A percentile compares a stretch with the other conserved stretches of the same genome.
Evolutionary conservation across 2,329 filamentous ascomycete genomes (phyloP).

Genomic region (Tolypocladium album): DNA sequence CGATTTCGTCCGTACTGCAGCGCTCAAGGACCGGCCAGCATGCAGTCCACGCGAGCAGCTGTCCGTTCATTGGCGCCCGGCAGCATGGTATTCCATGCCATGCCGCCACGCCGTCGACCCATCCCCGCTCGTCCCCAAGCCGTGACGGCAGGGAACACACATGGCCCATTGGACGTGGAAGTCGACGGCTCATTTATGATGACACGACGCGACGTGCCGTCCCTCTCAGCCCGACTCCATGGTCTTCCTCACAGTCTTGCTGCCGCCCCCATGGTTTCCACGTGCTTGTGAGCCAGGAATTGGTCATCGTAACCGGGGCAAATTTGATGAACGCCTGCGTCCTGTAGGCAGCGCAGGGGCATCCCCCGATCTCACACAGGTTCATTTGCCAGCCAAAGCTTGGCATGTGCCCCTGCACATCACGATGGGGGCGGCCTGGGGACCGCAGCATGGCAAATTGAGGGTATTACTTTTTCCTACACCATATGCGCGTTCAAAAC

Average conservation of each 20-base stretch:
- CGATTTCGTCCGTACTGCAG: no score
- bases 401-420: not conserved
- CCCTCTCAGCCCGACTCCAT: not conserved
- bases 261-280: not conserved
- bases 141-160: conserved; percentile 1
- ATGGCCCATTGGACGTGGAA: conserved; percentile 1
- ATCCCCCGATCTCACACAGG: not conserved
- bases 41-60: not conserved
- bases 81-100: not conserved
- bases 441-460: not conserved
- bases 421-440: not conserved
- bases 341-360: not conserved
- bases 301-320: not conserved
- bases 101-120: not conserved
- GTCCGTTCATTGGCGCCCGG: not conserved
- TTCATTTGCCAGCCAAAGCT: not conserved
- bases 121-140: not conserved
- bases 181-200: not conserved
- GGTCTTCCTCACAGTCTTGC: not conserved
- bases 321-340: not conserved
- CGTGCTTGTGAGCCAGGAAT: not conserved
- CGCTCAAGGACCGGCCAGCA: not conserved
- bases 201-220: not conserved
- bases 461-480: not conserved
- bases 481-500: not conserved